A percentile compares a stretch with the other conserved stretches of the same genome.
These are phyloP conservation scores for Aspergillus sergii DNA, from an alignment of 2,329 filamentous ascomycete genomes.

Conservation along the genomic window DNA sequence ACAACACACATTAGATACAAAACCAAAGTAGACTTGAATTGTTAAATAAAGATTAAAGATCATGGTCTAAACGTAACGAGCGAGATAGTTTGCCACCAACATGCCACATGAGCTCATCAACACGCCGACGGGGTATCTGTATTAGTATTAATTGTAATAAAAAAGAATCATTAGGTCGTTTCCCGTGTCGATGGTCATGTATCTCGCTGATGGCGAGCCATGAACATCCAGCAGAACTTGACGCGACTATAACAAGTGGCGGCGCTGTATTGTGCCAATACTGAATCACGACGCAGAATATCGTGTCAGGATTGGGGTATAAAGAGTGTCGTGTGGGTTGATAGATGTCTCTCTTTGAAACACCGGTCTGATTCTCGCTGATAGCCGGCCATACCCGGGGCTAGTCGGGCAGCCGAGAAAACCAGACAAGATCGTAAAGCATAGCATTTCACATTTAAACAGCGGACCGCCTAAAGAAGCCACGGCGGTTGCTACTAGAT, in stretches of 20 bases:
- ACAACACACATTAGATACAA: not conserved
- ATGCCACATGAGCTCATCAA: constrained; percentile 10
- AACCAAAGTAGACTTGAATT: not conserved
- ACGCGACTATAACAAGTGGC: not conserved
- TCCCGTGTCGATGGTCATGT: constrained; percentile 7
- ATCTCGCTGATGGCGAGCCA: constrained; percentile 1
- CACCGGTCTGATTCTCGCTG: not conserved
- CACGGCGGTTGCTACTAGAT: constrained; percentile 10
- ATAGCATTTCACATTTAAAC: constrained; percentile 6
- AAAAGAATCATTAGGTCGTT: constrained; percentile 12
- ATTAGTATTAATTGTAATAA: constrained; percentile 1
- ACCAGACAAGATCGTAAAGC: not conserved
- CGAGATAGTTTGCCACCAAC: not conserved
- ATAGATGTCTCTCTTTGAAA: not conserved
- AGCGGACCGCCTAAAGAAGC: constrained; percentile 14
- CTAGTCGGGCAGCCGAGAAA: not conserved
- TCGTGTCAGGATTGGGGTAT: not conserved
- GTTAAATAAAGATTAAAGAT: not conserved
- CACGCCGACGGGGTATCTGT: constrained; percentile 15
- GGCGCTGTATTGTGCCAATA: not conserved
- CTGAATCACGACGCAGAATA: not conserved
- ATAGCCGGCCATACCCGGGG: not conserved
- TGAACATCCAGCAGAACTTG: not conserved
- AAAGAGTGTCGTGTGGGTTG: not conserved
- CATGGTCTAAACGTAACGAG: constrained; percentile 4